phyloP scores from a whole-genome alignment of 2,329 filamentous ascomycete genomes.

The Phaeosphaeria sp. region DNA sequence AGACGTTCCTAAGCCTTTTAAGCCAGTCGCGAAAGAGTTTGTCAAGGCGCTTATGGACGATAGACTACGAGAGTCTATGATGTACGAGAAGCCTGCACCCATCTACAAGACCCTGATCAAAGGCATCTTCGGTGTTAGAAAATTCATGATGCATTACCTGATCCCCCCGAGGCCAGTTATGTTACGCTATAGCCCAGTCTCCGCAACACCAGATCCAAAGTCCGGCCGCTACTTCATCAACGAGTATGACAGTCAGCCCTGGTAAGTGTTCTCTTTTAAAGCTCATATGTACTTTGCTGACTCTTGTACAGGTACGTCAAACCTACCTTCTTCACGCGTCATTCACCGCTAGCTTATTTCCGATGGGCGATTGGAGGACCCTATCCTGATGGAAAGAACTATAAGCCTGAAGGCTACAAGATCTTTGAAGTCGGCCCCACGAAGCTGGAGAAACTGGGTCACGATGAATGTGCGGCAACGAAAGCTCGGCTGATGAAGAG shows the following conservation, averaged over 20 bases:
- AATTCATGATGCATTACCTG: conserved; percentile 64
- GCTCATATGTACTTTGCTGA: conserved; percentile 1
- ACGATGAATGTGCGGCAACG: conserved; percentile 30
- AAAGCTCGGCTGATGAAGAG: conserved; percentile 30
- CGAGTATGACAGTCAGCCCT: conserved; percentile 33
- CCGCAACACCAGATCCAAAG: conserved; percentile 57
- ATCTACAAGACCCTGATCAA: conserved; percentile 52
- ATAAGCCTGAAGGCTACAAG: conserved; percentile 60
- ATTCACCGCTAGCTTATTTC: conserved; percentile 22
- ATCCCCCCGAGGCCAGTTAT: conserved; percentile 61
- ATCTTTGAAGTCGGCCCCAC: conserved; percentile 69
- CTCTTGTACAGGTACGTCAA: conserved; percentile 29
- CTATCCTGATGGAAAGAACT: conserved; percentile 65
- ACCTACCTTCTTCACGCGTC: conserved; percentile 22
- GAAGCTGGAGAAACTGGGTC: conserved; percentile 58
- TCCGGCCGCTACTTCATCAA: conserved; percentile 31
- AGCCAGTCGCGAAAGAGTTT: conserved; percentile 55
- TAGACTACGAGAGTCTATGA: conserved; percentile 68
- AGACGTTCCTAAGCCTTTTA: conserved; percentile 57
- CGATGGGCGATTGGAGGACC: conserved; percentile 66
- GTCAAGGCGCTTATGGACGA: conserved; percentile 69
- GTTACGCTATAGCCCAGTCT: conserved; percentile 42
- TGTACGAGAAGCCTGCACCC: conserved; percentile 45
- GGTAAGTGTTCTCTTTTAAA: conserved; percentile 46
- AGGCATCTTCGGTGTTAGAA: conserved; percentile 59